A percentile compares a stretch with the other conserved stretches of the same genome.
phyloP scores from a whole-genome alignment of 768 basidiomycete species.

The Cubamyces lactineus region DNA sequence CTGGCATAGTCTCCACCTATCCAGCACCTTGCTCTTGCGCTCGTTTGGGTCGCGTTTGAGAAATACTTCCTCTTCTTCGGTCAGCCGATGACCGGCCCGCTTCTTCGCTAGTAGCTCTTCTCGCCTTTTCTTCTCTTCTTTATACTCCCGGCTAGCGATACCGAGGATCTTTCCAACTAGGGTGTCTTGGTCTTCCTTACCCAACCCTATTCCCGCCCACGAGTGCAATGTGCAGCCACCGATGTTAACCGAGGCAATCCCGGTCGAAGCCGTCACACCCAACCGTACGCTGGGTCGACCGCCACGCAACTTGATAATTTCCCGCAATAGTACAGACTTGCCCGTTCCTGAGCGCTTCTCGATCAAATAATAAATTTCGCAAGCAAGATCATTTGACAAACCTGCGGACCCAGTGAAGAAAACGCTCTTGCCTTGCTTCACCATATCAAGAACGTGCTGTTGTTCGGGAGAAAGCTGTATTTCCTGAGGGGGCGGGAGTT shows the following conservation, averaged over 20 bases:
- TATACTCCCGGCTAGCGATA: conserved; percentile 33
- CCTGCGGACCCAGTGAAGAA: conserved; percentile 91
- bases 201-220: conserved; percentile 82
- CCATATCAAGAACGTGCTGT: conserved; percentile 48
- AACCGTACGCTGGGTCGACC: conserved; percentile 41
- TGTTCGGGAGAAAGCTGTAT: conserved; percentile 58
- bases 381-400: conserved; percentile 39
- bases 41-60: conserved; percentile 1
- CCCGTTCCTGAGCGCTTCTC: conserved; percentile 58
- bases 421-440: conserved; percentile 64
- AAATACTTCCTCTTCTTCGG: conserved; percentile 2
- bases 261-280: conserved; percentile 82
- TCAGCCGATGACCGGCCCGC: neutral
- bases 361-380: no score
- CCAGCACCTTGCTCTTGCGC: conserved; percentile 37
- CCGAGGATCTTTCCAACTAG: conserved; percentile 58
- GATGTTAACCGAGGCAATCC: conserved; percentile 82
- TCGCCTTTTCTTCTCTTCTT: conserved; percentile 8
- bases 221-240: conserved; percentile 78
- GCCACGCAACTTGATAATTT: conserved; percentile 62
- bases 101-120: conserved; percentile 2
- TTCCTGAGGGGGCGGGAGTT: neutral
- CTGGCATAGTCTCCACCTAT: conserved; percentile 63
- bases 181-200: conserved; percentile 54
- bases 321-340: conserved; percentile 79